Conservation (phyloP, 192 early-diverging fungal genomes). For the Podila horticola region DNA sequence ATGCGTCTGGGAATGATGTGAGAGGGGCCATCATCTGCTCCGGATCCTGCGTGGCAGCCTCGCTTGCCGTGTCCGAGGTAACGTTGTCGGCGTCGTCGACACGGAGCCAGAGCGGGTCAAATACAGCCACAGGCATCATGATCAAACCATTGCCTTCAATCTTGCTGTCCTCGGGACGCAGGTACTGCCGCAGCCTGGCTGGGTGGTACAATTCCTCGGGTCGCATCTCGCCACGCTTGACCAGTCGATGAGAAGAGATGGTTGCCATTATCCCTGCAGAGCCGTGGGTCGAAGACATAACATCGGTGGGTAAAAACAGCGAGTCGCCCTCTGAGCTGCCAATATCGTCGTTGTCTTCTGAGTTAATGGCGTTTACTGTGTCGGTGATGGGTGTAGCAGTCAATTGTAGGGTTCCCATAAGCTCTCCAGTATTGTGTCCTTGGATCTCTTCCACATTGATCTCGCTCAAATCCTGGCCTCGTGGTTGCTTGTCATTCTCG, state of each 20-base stretch:
- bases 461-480: no score
- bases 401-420: not conserved
- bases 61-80: not conserved
- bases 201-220: slow-evolving; percentile 52
- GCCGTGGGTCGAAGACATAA: not conserved
- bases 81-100: slow-evolving; percentile 14
- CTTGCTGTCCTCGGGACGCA: slow-evolving; percentile 13
- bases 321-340: not conserved
- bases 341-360: not conserved
- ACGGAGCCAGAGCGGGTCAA: slow-evolving; percentile 54
- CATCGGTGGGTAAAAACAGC: not conserved
- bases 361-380: not conserved
- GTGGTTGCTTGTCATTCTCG: no score
- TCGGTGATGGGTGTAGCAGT: not conserved
- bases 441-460: not conserved
- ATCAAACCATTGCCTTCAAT: slow-evolving; percentile 33
- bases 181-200: slow-evolving; percentile 33
- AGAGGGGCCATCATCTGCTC: slow-evolving; percentile 31
- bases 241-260: not conserved
- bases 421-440: not conserved
- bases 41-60: not conserved
- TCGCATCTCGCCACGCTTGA: slow-evolving; percentile 33
- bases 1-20: slow-evolving; percentile 22
- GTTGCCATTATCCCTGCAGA: slow-evolving; percentile 1
- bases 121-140: slow-evolving; percentile 42